These are phyloP conservation scores for Aegilops speltoides DNA, from an alignment of 176 grass and related monocot species.

Conservation along the genomic window DNA sequence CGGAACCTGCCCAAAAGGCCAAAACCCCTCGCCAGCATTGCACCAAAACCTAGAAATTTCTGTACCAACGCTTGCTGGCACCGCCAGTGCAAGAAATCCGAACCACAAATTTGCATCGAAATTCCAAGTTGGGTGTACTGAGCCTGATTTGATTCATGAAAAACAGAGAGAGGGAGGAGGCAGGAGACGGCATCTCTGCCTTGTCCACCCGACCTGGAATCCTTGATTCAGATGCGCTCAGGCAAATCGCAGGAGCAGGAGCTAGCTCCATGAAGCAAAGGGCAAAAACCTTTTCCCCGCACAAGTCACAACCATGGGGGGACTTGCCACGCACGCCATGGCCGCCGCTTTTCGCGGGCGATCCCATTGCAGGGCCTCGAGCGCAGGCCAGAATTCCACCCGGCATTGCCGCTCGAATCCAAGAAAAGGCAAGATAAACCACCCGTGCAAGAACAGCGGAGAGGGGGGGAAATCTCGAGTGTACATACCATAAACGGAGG, in stretches of 20 bases:
- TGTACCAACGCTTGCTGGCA: background rate
- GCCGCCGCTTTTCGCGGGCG: background rate
- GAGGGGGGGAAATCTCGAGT: background rate
- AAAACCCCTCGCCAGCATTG: conserved; percentile 29
- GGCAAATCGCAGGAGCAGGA: conserved; percentile 9
- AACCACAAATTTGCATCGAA: background rate
- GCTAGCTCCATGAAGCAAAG: conserved; percentile 25
- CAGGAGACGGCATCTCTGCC: background rate
- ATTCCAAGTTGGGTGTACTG: background rate
- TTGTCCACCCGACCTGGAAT: background rate
- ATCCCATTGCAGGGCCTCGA: conserved; percentile 1
- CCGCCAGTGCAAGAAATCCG: background rate
- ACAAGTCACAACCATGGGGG: background rate
- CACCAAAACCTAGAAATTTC: background rate
- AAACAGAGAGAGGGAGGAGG: background rate
- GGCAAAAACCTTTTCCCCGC: conserved; percentile 13
- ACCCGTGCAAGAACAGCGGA: background rate
- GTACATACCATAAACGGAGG: conserved; percentile 32
- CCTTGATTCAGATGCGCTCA: conserved; percentile 28
- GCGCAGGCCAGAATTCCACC: background rate
- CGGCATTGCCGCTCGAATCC: conserved; percentile 35
- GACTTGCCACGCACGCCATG: conserved; percentile 35
- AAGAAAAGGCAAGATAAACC: background rate
- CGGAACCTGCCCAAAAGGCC: background rate
- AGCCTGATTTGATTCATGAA: background rate